Conservation (phyloP, 2,329 filamentous ascomycete genomes). For the Thelonectria olida region DNA sequence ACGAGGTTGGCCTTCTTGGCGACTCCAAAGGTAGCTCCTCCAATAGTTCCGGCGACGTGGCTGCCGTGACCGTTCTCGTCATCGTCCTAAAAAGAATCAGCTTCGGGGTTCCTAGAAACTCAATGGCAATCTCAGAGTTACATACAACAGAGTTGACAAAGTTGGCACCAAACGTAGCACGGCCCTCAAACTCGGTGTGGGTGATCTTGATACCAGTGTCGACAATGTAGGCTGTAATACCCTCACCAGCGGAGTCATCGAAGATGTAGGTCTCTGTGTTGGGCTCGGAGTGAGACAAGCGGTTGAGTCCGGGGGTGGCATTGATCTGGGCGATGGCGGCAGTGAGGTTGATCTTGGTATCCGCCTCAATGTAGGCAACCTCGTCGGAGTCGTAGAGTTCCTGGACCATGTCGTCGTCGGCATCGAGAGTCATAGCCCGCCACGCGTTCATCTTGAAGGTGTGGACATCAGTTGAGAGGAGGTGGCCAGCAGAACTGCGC, state of each 20-base stretch:
- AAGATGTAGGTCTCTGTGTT: conserved; percentile 53
- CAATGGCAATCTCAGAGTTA: conserved; percentile 17
- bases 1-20: conserved; percentile 57
- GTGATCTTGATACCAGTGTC: conserved; percentile 69
- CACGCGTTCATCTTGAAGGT: conserved; percentile 59
- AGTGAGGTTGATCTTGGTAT: conserved; percentile 56
- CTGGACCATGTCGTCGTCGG: conserved; percentile 59
- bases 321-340: conserved; percentile 60
- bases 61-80: conserved; percentile 72
- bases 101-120: not conserved
- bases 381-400: conserved; percentile 58
- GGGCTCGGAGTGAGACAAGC: conserved; percentile 57
- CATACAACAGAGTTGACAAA: conserved; percentile 58
- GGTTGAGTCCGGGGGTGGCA: conserved; percentile 62
- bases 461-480: conserved; percentile 58
- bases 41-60: conserved; percentile 71
- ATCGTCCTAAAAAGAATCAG: conserved; percentile 47
- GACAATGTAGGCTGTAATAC: conserved; percentile 70
- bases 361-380: conserved; percentile 64
- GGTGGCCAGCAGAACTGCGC: conserved; percentile 56
- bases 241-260: conserved; percentile 60
- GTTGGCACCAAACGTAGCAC: conserved; percentile 63
- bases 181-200: conserved; percentile 66
- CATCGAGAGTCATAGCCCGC: conserved; percentile 63
- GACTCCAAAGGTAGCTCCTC: conserved; percentile 68